phyloP scores from a whole-genome alignment of 2,329 filamentous ascomycete species.

The Pestalotiopsis fici region DNA sequence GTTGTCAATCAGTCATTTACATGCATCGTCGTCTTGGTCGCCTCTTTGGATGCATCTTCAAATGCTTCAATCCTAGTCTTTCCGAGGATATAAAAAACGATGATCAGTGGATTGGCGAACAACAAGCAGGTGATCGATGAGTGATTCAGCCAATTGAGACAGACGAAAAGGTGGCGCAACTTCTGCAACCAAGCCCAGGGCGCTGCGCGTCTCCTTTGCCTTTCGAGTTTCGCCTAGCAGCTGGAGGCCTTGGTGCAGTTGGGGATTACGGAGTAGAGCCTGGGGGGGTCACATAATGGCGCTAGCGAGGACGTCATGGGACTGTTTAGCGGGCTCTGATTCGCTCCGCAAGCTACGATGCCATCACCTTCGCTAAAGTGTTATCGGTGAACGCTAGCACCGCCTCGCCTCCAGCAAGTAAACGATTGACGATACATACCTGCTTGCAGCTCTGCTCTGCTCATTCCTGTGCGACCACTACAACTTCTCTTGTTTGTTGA shows the following conservation, averaged over 20 bases:
- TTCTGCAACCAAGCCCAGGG: not conserved
- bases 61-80: not conserved
- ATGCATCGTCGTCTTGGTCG: not conserved
- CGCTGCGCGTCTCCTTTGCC: not conserved
- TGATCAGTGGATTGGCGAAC: not conserved
- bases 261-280: not conserved
- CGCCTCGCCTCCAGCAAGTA: not conserved
- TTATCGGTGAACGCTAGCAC: not conserved
- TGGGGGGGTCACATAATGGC: not conserved
- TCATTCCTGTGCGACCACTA: not conserved
- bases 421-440: not conserved
- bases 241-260: not conserved
- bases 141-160: not conserved
- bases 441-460: not conserved
- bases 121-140: not conserved
- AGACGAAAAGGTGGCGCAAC: not conserved
- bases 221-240: not conserved
- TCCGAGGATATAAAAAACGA: not conserved
- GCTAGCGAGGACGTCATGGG: slow-evolving; percentile 6
- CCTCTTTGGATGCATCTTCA: not conserved
- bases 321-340: slow-evolving; percentile 3
- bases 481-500: not conserved
- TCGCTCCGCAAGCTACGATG: not conserved
- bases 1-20: not conserved
- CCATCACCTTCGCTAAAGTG: not conserved